A percentile compares a stretch with the other conserved stretches of the same genome.
Conservation (phyloP, 257 asterid species). For the Solanum stenotomum region DNA sequence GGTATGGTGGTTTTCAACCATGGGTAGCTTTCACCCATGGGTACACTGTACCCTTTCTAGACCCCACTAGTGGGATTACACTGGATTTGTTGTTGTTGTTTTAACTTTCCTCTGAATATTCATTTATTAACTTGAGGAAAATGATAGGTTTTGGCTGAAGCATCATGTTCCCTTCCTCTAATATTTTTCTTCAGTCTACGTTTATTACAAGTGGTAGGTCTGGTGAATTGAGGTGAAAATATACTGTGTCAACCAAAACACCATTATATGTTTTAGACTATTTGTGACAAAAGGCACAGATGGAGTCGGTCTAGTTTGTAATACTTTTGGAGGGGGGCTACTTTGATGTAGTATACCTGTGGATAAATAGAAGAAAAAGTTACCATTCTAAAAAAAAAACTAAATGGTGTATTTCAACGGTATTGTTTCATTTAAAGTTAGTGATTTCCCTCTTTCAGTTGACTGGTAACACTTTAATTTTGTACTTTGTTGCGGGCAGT, state of each 20-base stretch:
- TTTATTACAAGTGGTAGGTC: background rate
- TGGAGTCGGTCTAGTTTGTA: no score
- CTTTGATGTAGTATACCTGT: no score
- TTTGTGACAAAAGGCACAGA: no score
- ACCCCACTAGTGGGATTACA: background rate
- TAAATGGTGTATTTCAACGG: background rate
- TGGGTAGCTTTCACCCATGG: no score
- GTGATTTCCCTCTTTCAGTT: background rate
- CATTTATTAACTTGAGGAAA: background rate
- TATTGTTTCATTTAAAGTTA: background rate
- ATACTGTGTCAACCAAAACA: background rate
- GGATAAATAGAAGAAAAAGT: no score
- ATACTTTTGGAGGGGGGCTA: no score
- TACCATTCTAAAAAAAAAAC: background rate
- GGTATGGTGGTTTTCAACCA: no score
- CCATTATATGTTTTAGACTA: background rate
- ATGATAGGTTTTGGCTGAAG: background rate
- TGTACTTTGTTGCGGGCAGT: background rate
- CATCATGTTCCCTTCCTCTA: background rate
- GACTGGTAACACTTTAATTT: background rate
- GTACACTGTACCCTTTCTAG: background rate
- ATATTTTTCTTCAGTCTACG: background rate
- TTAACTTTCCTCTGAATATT: background rate
- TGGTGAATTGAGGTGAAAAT: background rate
- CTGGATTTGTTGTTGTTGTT: background rate